A percentile compares a stretch with the other conserved stretches of the same genome.
These are phyloP conservation scores for Blepharisma undulans DNA, from an alignment of 169 alveolate genomes.

Conservation along the genomic window DNA sequence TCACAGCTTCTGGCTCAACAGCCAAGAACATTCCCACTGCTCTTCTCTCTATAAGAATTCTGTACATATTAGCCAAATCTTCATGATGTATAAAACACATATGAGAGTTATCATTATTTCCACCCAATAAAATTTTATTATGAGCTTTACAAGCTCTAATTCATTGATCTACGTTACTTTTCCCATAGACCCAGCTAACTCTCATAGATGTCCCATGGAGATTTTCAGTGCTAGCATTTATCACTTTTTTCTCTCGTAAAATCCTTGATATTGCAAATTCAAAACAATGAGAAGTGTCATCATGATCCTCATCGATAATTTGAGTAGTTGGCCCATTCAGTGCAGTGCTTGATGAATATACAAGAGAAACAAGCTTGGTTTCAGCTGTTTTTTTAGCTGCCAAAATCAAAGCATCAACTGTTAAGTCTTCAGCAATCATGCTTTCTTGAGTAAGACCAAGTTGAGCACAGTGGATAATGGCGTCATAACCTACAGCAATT, in stretches of 20 bases:
- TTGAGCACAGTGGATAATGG: background rate
- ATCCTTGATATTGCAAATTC: too few species aligned
- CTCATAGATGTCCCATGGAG: background rate
- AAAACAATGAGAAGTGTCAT: background rate
- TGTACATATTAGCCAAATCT: background rate
- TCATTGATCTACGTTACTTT: background rate
- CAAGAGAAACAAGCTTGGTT: background rate
- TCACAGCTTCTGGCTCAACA: background rate
- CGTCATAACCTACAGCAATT: background rate
- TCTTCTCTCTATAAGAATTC: background rate
- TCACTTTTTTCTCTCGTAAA: background rate
- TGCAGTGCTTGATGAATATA: background rate
- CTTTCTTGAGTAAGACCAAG: background rate
- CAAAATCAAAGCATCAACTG: background rate
- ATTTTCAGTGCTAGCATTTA: background rate
- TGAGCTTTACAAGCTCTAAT: background rate
- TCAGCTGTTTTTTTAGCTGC: background rate
- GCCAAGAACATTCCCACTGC: background rate
- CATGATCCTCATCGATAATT: background rate
- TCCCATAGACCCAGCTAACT: background rate
- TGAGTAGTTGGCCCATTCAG: background rate
- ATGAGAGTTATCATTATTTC: background rate
- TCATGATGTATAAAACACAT: background rate
- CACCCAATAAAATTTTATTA: background rate
- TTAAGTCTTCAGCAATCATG: background rate